These are phyloP conservation scores for Elsinoe fawcettii DNA, from an alignment of 2,329 filamentous ascomycete genomes.

Conservation along the genomic window DNA sequence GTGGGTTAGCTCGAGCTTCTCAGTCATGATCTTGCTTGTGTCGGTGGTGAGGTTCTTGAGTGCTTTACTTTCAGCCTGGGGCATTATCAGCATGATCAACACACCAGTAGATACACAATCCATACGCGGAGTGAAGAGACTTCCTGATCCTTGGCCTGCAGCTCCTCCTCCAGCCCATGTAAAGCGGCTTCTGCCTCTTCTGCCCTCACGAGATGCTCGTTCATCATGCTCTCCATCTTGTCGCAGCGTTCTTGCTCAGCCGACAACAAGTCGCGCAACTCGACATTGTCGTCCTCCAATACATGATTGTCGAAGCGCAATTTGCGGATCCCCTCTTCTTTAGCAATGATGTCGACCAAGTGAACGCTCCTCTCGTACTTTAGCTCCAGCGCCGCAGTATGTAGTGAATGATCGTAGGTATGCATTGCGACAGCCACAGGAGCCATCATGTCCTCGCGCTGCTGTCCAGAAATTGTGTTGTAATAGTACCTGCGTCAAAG, in stretches of 20 bases:
- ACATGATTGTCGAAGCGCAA: slow-evolving; percentile 61
- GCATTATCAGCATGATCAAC: not conserved
- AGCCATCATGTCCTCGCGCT: not conserved
- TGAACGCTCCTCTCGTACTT: slow-evolving; percentile 60
- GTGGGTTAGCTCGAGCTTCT: slow-evolving; percentile 54
- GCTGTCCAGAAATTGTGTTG: not conserved
- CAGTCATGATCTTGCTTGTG: slow-evolving; percentile 60
- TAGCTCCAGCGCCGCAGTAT: slow-evolving; percentile 54
- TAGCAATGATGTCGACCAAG: slow-evolving; percentile 58
- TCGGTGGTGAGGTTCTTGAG: slow-evolving; percentile 61
- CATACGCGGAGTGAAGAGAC: slow-evolving; percentile 49
- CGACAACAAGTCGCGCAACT: slow-evolving; percentile 55
- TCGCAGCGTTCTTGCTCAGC: slow-evolving; percentile 55
- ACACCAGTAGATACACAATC: slow-evolving; percentile 18
- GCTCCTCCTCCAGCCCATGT: slow-evolving; percentile 42
- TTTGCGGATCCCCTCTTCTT: slow-evolving; percentile 66
- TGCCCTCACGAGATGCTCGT: slow-evolving; percentile 40
- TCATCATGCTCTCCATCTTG: slow-evolving; percentile 43
- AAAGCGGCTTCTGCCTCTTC: slow-evolving; percentile 40
- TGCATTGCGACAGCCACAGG: slow-evolving; percentile 20
- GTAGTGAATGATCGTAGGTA: slow-evolving; percentile 44
- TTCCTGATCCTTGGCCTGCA: slow-evolving; percentile 47
- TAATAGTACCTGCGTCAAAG: not conserved
- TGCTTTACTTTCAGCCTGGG: slow-evolving; percentile 61
- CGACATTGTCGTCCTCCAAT: slow-evolving; percentile 66